These are phyloP conservation scores for Verticillium albo-atrum DNA, from an alignment of 2,329 filamentous ascomycete genomes.

Conservation along the genomic window DNA sequence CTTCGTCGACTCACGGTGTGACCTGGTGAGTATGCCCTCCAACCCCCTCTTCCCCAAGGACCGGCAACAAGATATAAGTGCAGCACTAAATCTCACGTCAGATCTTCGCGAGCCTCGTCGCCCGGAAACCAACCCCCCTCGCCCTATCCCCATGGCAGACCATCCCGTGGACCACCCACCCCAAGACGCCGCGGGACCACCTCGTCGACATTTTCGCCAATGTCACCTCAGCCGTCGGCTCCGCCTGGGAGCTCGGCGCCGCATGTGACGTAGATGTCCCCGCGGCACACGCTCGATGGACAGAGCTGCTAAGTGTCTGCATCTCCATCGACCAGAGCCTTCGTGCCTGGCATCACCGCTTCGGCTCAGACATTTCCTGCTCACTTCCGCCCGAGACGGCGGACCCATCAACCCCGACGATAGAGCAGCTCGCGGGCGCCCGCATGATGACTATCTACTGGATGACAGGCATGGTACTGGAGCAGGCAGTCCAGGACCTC, in stretches of 20 bases:
- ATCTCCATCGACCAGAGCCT: not conserved
- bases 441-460: constrained; percentile 7
- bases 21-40: not conserved
- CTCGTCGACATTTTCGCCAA: constrained; percentile 13
- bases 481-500: not conserved
- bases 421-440: not conserved
- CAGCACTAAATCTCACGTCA: not conserved
- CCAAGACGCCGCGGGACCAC: constrained; percentile 26
- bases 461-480: not conserved
- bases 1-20: not conserved
- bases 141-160: constrained; percentile 1
- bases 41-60: no score
- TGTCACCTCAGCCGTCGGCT: constrained; percentile 3
- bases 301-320: not conserved
- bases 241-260: constrained; percentile 1
- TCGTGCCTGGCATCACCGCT: not conserved
- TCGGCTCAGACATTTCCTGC: not conserved
- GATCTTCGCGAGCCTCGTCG: not conserved
- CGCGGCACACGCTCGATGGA: not conserved
- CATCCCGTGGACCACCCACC: constrained; percentile 30
- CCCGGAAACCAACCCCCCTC: not conserved
- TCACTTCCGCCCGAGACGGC: not conserved
- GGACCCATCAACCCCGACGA: not conserved
- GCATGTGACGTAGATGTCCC: not conserved
- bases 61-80: not conserved